These are phyloP conservation scores for Floccularia luteovirens DNA, from an alignment of 768 basidiomycete species.

Conservation along the genomic window DNA sequence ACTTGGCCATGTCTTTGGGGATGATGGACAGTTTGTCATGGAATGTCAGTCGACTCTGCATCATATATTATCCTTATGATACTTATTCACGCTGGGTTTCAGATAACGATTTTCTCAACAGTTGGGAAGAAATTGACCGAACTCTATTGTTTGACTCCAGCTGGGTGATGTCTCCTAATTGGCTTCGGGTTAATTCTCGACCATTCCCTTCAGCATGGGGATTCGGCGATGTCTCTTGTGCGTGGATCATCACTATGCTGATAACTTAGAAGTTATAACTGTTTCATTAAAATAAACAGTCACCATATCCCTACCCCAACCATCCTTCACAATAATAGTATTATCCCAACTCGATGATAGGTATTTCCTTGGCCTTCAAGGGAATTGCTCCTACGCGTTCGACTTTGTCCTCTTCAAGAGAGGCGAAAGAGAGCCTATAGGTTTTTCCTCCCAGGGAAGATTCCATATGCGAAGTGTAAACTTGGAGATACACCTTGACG, in stretches of 20 bases:
- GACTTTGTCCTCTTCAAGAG: slow-evolving; percentile 40
- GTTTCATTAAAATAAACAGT: slow-evolving; percentile 17
- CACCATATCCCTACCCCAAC: slow-evolving; percentile 29
- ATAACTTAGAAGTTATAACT: not conserved
- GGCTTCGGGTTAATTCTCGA: slow-evolving; percentile 33
- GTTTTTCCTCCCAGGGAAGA: slow-evolving; percentile 21
- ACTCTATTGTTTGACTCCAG: slow-evolving; percentile 40
- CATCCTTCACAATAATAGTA: slow-evolving; percentile 34
- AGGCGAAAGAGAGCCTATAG: slow-evolving; percentile 26
- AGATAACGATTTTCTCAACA: slow-evolving; percentile 40
- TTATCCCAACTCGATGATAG: slow-evolving; percentile 38
- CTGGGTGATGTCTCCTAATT: slow-evolving; percentile 45
- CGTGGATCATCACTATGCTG: slow-evolving; percentile 2
- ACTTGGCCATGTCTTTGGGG: slow-evolving; percentile 39
- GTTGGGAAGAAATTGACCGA: slow-evolving; percentile 40
- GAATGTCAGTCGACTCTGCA: slow-evolving; percentile 26
- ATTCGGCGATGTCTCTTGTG: slow-evolving; percentile 43
- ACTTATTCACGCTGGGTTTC: not conserved
- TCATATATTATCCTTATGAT: not conserved
- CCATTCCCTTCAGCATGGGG: slow-evolving; percentile 27
- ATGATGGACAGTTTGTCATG: slow-evolving; percentile 51
- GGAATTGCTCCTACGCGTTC: slow-evolving; percentile 29
- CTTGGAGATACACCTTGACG: slow-evolving; percentile 28
- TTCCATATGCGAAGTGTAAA: slow-evolving; percentile 27
- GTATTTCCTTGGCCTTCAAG: slow-evolving; percentile 32